Evolutionary conservation across 306 rosid species (phyloP), one percentile per base, ranked within the genome.

Genomic region (Sophora flavescens): DNA sequence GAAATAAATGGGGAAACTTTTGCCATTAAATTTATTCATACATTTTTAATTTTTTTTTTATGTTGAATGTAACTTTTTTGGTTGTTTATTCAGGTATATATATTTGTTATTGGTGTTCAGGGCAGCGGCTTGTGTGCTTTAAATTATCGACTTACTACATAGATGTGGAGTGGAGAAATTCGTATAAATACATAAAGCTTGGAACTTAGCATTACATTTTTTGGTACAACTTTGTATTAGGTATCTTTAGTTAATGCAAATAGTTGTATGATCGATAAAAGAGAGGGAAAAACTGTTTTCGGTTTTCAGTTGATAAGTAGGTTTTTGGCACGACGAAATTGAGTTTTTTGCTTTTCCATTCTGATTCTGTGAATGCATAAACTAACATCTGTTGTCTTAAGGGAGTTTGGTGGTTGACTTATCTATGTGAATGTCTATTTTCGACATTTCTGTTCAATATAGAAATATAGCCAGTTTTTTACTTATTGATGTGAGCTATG

Each of bases 381-480:
- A 45, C 74, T 72, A 45, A 53, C 72, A n/a, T 39, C 45, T 41
- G 48, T 57, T 61, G 15, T 14, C 70, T 69, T 14, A 78, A 48
- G 58, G 28, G 48, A 62, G n/a, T 50, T 70, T 26, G 30, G 22
- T 60, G 50, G 33, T 35, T 41, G 36, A 3, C 59, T 41, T 71
- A 30, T 36, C 8, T 44, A 15, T 47, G 28, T 53, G 36, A 28
- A 36, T 53, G 36, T 41, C 47, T 22, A 6, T 63, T 68, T 71
- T 36, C 51, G 36, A 48, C 45, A 28, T 71, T 54, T 54, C 63
- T 65, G 38, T 61, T 72, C 47, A 58, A 67, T 65, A 32, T 22
- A 22, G 78, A 45, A 50, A 64, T 16, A 12, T 52, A 10, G 48
- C 67, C 3, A 45, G 47, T 57, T 73, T 30, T 41, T 53, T n/a